phyloP scores from a whole-genome alignment of 1,284 basidiomycete genomes.

The Coniferiporia sulphurascens region DNA sequence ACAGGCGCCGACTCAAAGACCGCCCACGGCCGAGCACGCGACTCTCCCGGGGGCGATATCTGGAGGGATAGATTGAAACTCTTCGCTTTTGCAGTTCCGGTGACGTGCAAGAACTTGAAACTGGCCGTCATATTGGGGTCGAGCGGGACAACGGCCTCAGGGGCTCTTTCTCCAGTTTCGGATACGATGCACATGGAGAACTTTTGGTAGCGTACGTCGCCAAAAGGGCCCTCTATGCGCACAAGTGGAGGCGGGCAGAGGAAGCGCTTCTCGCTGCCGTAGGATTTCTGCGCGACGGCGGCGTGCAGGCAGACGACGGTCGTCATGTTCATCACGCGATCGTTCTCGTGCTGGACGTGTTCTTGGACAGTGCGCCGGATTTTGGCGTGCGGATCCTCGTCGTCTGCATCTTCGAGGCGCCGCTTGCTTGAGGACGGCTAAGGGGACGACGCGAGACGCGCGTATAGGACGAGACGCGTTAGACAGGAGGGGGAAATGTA shows the following conservation, averaged over 20 bases:
- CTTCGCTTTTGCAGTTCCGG: slow-evolving; percentile 84
- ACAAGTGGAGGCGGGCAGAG: slow-evolving; percentile 87
- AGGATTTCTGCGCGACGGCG: slow-evolving; percentile 88
- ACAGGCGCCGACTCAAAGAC: slow-evolving; percentile 89
- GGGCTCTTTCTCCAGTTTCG: slow-evolving; percentile 76
- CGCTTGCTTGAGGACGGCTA: slow-evolving; percentile 54
- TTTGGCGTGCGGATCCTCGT: slow-evolving; percentile 69
- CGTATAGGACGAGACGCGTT: slow-evolving; percentile 12
- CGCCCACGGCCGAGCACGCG: slow-evolving; percentile 70
- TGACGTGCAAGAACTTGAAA: slow-evolving; percentile 89
- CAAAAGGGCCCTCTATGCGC: slow-evolving; percentile 79
- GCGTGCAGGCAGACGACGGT: slow-evolving; percentile 85
- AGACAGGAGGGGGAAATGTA: neutral
- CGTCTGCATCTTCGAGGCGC: slow-evolving; percentile 63
- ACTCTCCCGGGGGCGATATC: slow-evolving; percentile 64
- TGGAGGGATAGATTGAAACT: slow-evolving; percentile 83
- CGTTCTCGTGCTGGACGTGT: slow-evolving; percentile 66
- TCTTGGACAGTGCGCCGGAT: slow-evolving; percentile 77
- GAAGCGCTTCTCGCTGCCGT: slow-evolving; percentile 89
- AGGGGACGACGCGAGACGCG: slow-evolving; percentile 4
- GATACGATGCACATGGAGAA: slow-evolving; percentile 83
- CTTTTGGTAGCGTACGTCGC: slow-evolving; percentile 74
- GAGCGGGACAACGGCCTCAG: slow-evolving; percentile 75
- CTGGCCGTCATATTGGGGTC: slow-evolving; percentile 79
- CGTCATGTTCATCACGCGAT: slow-evolving; percentile 77